These are phyloP conservation scores for Paramecium primaurelia DNA, from an alignment of 73 alveolate genomes.

Conservation along the genomic window DNA sequence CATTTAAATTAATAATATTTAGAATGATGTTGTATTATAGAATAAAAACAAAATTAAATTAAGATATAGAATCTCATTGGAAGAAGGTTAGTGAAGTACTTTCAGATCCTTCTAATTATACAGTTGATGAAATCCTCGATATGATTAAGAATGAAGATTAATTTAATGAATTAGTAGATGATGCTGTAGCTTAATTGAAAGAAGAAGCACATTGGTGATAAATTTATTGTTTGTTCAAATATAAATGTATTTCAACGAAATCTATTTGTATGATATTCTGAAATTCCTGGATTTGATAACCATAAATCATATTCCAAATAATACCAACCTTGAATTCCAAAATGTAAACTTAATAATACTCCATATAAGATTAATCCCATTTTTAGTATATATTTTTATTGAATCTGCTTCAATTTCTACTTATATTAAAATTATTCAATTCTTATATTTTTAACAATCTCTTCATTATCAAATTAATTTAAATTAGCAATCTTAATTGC, in stretches of 20 bases:
- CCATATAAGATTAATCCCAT: background rate
- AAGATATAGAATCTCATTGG: background rate
- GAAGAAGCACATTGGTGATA: slow-evolving; percentile 27
- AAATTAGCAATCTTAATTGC: background rate
- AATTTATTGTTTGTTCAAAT: background rate
- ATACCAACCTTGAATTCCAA: background rate
- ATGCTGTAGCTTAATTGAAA: background rate
- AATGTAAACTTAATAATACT: background rate
- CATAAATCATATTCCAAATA: background rate
- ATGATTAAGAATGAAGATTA: background rate
- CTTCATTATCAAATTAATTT: background rate
- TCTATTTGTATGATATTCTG: slow-evolving; percentile 1
- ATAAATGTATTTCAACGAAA: slow-evolving; percentile 1
- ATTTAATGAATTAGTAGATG: background rate
- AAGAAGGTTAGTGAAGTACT: background rate
- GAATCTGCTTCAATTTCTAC: background rate
- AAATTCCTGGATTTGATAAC: background rate
- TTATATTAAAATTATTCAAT: background rate
- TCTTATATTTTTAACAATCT: background rate
- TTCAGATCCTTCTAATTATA: background rate
- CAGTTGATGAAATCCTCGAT: slow-evolving; percentile 40
- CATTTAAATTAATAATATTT: background rate
- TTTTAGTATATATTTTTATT: background rate
- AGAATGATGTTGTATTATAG: background rate
- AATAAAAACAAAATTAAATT: background rate